These are phyloP conservation scores for Ceratocystis cubensis DNA, from an alignment of 2,329 filamentous ascomycete genomes.

Conservation along the genomic window DNA sequence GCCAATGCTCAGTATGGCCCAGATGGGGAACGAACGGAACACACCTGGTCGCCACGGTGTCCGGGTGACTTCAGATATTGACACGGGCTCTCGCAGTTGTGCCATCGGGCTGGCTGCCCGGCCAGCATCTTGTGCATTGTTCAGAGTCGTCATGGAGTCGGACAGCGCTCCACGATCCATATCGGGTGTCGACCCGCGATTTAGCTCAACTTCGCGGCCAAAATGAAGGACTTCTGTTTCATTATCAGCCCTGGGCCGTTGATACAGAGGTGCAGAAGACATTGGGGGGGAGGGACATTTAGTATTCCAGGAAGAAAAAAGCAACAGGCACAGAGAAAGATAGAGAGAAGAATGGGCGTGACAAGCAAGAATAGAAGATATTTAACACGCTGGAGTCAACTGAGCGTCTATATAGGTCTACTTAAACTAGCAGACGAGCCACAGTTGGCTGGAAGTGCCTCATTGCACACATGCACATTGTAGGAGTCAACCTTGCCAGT, in stretches of 20 bases:
- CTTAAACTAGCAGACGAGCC: too few species aligned
- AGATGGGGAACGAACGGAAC: neutral
- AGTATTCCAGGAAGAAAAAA: too few species aligned
- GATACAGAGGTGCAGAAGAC: neutral
- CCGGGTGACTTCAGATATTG: neutral
- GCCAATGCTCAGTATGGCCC: neutral
- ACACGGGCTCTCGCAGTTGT: neutral
- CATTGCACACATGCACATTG: too few species aligned
- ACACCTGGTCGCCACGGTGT: neutral
- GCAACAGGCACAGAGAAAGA: too few species aligned
- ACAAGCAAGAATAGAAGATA: too few species aligned
- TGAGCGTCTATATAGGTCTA: too few species aligned
- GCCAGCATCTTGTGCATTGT: neutral
- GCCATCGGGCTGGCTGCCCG: neutral
- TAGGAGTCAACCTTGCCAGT: too few species aligned
- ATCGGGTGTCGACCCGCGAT: neutral
- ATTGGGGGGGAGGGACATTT: too few species aligned
- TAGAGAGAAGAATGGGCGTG: too few species aligned
- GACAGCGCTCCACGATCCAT: neutral
- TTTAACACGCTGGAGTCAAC: neutral
- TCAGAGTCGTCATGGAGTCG: neutral
- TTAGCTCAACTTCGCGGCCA: neutral
- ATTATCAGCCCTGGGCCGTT: neutral
- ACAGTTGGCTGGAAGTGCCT: too few species aligned
- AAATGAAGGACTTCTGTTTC: neutral